These are phyloP conservation scores for Phytophthora macrochlamydospora DNA, from an alignment of 352 stramenopile species.

Conservation along the genomic window DNA sequence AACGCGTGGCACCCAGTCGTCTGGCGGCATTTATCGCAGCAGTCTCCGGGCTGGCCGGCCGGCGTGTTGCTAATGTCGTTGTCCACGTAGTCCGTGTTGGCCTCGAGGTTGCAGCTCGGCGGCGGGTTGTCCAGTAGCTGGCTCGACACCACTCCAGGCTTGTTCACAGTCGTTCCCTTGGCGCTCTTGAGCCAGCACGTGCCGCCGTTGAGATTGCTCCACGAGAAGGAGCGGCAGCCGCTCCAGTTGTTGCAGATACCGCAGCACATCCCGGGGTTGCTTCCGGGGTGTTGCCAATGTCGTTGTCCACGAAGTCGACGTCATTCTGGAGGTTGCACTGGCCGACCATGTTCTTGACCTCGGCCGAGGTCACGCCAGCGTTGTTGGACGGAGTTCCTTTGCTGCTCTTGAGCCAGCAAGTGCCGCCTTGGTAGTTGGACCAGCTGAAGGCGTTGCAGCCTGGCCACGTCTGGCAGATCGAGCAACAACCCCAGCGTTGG, in stretches of 20 bases:
- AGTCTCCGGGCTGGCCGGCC: conserved; percentile 17
- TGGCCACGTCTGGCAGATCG: conserved; percentile 26
- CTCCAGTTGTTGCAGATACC: conserved; percentile 39
- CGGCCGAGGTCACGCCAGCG: conserved; percentile 20
- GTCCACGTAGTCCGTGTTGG: conserved; percentile 29
- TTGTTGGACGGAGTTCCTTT: conserved; percentile 15
- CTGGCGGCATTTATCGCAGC: conserved; percentile 33
- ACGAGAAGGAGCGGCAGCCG: conserved; percentile 38
- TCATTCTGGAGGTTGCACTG: conserved; percentile 26
- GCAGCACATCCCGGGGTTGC: conserved; percentile 25
- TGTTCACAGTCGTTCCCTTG: conserved; percentile 14
- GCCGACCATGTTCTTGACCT: conserved; percentile 19
- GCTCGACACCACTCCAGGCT: conserved; percentile 31
- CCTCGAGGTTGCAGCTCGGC: conserved; percentile 23
- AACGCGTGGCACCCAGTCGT: conserved; percentile 29
- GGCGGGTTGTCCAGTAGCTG: conserved; percentile 22
- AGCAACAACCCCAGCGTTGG: conserved; percentile 31
- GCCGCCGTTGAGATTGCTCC: conserved; percentile 42
- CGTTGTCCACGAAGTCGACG: conserved; percentile 39
- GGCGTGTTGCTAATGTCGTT: conserved; percentile 35
- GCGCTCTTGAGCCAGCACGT: conserved; percentile 49
- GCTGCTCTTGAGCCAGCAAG: conserved; percentile 32
- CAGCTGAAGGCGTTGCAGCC: conserved; percentile 33
- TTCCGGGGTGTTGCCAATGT: conserved; percentile 30
- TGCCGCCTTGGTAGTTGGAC: conserved; percentile 23